Evolutionary conservation across 192 early-diverging fungal species (phyloP).

Genomic region (Gamsiella multidivaricata): DNA sequence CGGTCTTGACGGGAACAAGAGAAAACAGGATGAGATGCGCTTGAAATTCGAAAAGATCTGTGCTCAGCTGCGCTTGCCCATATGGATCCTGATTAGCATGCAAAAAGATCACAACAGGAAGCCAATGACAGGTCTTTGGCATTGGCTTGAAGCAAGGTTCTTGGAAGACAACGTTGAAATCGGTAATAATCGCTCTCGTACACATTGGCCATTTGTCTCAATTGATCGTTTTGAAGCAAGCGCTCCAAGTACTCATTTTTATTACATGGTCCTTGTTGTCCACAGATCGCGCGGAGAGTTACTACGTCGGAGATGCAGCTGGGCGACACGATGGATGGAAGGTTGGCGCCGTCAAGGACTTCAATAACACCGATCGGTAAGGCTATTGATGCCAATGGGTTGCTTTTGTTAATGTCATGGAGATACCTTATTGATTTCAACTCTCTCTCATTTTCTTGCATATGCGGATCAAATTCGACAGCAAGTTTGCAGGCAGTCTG

Average conservation of each 20-base stretch:
- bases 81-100: slow-evolving; percentile 78
- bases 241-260: too few species aligned
- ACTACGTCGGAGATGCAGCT: slow-evolving; percentile 96
- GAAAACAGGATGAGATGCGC: slow-evolving; percentile 61
- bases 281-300: slow-evolving; percentile 69
- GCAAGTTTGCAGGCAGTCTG: slow-evolving; percentile 84
- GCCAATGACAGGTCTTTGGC: slow-evolving; percentile 79
- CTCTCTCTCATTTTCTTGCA: not conserved
- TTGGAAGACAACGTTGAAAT: slow-evolving; percentile 53
- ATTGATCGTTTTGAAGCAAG: slow-evolving; percentile 22
- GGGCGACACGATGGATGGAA: slow-evolving; percentile 79
- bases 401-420: not conserved
- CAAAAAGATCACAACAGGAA: slow-evolving; percentile 79
- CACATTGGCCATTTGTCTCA: not conserved
- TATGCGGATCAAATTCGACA: slow-evolving; percentile 22
- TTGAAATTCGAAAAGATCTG: slow-evolving; percentile 58
- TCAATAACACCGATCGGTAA: slow-evolving; percentile 82
- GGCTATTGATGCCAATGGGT: not conserved
- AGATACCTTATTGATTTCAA: not conserved
- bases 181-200: slow-evolving; percentile 28
- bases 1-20: slow-evolving; percentile 57
- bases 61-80: slow-evolving; percentile 62
- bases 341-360: slow-evolving; percentile 70
- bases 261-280: not conserved
- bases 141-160: slow-evolving; percentile 57